Base-by-base conservation (phyloP, 2,329 filamentous ascomycete genomes). In the Colletotrichum destructivum region DNA sequence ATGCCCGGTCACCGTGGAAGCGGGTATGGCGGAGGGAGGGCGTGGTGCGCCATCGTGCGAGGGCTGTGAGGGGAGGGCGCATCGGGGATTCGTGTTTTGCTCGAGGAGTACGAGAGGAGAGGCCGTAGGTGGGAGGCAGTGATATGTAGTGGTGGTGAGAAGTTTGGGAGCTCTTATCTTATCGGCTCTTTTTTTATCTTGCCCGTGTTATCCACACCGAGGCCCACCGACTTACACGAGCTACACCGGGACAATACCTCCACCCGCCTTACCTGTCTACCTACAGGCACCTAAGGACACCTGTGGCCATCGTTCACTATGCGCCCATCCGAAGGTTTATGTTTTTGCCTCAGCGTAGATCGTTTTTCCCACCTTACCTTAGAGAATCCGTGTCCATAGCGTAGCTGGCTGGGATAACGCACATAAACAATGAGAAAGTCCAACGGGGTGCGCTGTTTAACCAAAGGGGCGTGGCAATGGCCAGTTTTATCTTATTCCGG, bases 121-220 rank as follows among this genome's bases (percentile, higher is more conserved):
- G 9, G 51, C 23, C 18, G 26, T 15, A 18, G 44, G 38, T 11
- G 51, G 31, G 26, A 4, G 16, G 31, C 4, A 42, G 51, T 16
- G 13, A 35, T 21, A 38, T 40, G 51, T 31, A 21, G 6, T 35
- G 42, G 12, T n/a, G 54, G 21, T 55, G 40, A 52, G 46, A 47
- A 47, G 40, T 44, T 72, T 61, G 4, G 57, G 49, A 68, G 68
- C 52, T 73, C 71, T 73, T 73, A 73, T 73, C 66, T 73, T 66
- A 73, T 71, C 70, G 21, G 9, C 5, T 1, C 3, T 1, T 5
- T 16, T 0, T 5, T 16, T 21, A 15, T 47, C 56, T 68, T 61
- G 62, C 62, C 70, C 15, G 8, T 38, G 38, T 18, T 12, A 16
- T 11, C 21, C 23, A 46, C 55, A 23, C 65, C 65, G 65, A 31